These are phyloP conservation scores for Syzygium syzygioides DNA, from an alignment of 441 rosid genomes.

Conservation along the genomic window DNA sequence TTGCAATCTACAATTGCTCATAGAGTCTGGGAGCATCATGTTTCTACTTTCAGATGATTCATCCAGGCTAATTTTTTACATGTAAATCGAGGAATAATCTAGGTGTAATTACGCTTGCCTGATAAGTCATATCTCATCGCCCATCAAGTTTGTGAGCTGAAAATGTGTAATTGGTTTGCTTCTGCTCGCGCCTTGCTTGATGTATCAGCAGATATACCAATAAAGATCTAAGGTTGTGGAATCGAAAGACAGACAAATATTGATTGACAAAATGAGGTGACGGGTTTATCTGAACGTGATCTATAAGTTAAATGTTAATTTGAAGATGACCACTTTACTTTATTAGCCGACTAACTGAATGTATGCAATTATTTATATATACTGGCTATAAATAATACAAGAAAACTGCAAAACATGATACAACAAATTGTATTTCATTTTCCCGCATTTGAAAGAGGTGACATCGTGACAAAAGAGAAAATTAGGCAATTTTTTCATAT, in stretches of 20 bases:
- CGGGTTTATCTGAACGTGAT: neutral
- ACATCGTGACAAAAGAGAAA: neutral
- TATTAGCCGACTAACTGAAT: neutral
- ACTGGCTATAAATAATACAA: neutral
- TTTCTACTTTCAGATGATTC: neutral
- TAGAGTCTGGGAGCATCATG: neutral
- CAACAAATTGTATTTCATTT: too few relatives aligned
- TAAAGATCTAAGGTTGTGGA: neutral
- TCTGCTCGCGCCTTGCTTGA: neutral
- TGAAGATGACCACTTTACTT: neutral
- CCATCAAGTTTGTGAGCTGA: neutral
- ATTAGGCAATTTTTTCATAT: neutral
- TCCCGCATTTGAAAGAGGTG: neutral
- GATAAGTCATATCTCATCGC: neutral
- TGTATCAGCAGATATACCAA: neutral
- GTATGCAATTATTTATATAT: neutral
- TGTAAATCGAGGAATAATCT: neutral
- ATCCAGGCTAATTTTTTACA: neutral
- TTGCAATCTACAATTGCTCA: neutral
- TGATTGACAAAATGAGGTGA: neutral
- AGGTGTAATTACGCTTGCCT: neutral
- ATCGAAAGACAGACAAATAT: neutral
- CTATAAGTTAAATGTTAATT: neutral
- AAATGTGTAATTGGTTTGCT: neutral
- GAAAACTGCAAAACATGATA: neutral